phyloP scores from a whole-genome alignment of 2,329 filamentous ascomycete species.

The Acephala macrosclerotiorum region DNA sequence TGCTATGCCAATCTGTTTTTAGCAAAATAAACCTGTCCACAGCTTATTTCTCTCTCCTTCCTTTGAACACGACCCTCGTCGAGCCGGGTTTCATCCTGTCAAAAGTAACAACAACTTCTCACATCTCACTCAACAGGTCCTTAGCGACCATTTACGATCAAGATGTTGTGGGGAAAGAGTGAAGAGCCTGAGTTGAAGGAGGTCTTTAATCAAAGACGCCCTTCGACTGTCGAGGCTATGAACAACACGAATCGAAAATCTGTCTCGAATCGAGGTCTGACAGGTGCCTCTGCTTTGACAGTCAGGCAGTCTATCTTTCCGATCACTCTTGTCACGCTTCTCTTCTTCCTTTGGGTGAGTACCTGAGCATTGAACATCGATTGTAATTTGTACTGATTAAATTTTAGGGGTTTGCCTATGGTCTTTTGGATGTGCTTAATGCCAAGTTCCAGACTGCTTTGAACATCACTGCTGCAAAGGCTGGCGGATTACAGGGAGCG shows the following conservation, averaged over 20 bases:
- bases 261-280: neutral
- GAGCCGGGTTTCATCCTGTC: neutral
- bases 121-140: no score
- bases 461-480: neutral
- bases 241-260: neutral
- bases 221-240: neutral
- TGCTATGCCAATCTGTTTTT: neutral
- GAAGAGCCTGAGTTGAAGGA: constrained; percentile 1
- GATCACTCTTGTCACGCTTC: neutral
- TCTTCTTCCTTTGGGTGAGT: neutral
- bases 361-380: neutral
- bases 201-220: neutral
- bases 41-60: neutral
- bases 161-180: neutral
- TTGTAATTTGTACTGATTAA: neutral
- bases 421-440: neutral
- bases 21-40: neutral
- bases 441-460: neutral
- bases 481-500: neutral
- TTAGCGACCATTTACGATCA: neutral
- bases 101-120: neutral
- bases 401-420: neutral
- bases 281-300: neutral
- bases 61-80: neutral
- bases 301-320: constrained; percentile 2